Conservation (phyloP, 768 basidiomycete species). For the Lactarius psammicola region DNA sequence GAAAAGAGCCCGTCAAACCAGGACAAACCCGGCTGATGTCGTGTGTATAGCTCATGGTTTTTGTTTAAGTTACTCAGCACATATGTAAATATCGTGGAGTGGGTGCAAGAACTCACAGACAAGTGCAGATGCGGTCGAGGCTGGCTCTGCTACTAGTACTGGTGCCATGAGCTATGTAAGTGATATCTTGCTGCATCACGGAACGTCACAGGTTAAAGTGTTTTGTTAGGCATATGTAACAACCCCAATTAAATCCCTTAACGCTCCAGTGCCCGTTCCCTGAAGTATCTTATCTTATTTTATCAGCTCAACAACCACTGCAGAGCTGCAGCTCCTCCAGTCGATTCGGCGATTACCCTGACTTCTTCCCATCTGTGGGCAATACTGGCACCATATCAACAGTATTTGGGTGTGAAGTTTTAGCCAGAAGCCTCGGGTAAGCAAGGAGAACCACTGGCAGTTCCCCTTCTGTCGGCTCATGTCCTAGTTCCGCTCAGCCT, state of each 20-base stretch:
- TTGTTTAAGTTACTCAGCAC: constrained; percentile 3
- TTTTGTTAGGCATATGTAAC: constrained; percentile 55
- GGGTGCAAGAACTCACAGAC: constrained; percentile 86
- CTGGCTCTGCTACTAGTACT: constrained; percentile 65
- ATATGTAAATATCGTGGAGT: constrained; percentile 71
- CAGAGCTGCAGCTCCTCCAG: constrained; percentile 62
- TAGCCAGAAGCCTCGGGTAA: constrained; percentile 63
- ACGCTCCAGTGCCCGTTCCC: too few species aligned
- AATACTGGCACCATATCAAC: constrained; percentile 35
- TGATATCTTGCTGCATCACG: constrained; percentile 17
- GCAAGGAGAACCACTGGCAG: not conserved
- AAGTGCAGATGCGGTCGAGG: constrained; percentile 74
- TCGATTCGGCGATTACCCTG: constrained; percentile 48
- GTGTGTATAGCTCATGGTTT: constrained; percentile 45
- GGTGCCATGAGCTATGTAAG: constrained; percentile 82
- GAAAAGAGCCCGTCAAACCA: constrained; percentile 48
- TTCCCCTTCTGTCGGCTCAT: not conserved
- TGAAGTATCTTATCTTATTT: constrained; percentile 10
- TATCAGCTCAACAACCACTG: constrained; percentile 49
- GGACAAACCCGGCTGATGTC: constrained; percentile 86
- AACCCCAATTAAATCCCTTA: constrained; percentile 46
- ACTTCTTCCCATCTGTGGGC: not conserved
- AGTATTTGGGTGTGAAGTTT: constrained; percentile 58
- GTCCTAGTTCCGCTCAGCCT: constrained; percentile 33
- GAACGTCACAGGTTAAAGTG: not conserved